A percentile compares a stretch with the other conserved stretches of the same genome.
Conservation (phyloP, 2,329 filamentous ascomycete genomes). For the Bimuria novae-zelandiae region DNA sequence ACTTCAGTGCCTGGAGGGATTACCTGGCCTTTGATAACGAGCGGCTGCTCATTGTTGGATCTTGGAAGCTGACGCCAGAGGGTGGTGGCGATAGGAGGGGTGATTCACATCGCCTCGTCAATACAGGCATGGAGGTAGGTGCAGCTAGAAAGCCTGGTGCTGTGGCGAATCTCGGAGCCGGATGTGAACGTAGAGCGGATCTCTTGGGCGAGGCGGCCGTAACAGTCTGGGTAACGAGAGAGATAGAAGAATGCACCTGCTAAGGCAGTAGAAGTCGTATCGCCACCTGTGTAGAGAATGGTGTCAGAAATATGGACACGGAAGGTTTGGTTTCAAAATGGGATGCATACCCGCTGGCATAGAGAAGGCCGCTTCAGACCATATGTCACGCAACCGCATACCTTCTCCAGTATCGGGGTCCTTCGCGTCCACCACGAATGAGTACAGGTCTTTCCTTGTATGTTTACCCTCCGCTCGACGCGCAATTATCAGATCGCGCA, state of each 20-base stretch:
- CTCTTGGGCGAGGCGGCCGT: constrained; percentile 20
- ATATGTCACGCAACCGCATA: constrained; percentile 12
- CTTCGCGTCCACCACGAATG: constrained; percentile 44
- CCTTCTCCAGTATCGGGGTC: constrained; percentile 42
- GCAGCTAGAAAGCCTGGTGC: constrained; percentile 16
- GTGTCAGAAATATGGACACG: not conserved
- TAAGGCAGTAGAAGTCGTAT: constrained; percentile 40
- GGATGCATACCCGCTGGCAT: constrained; percentile 15
- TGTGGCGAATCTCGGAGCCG: not conserved
- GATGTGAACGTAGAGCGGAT: constrained; percentile 16
- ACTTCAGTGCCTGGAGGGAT: constrained; percentile 11
- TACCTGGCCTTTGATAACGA: constrained; percentile 14
- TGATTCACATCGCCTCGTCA: constrained; percentile 26
- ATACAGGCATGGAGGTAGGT: constrained; percentile 23
- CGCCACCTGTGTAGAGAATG: constrained; percentile 45
- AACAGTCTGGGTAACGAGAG: constrained; percentile 32
- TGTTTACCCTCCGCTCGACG: constrained; percentile 9
- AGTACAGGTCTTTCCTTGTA: constrained; percentile 45
- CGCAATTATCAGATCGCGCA: constrained; percentile 12
- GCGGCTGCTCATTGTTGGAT: not conserved
- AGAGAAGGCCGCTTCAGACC: constrained; percentile 20
- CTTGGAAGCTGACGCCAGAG: constrained; percentile 11
- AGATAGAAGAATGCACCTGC: constrained; percentile 44
- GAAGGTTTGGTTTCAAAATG: not conserved
- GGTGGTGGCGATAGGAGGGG: constrained; percentile 7